These are phyloP conservation scores for Aspergillus taichungensis DNA, from an alignment of 495 filamentous ascomycete genomes.

Conservation along the genomic window DNA sequence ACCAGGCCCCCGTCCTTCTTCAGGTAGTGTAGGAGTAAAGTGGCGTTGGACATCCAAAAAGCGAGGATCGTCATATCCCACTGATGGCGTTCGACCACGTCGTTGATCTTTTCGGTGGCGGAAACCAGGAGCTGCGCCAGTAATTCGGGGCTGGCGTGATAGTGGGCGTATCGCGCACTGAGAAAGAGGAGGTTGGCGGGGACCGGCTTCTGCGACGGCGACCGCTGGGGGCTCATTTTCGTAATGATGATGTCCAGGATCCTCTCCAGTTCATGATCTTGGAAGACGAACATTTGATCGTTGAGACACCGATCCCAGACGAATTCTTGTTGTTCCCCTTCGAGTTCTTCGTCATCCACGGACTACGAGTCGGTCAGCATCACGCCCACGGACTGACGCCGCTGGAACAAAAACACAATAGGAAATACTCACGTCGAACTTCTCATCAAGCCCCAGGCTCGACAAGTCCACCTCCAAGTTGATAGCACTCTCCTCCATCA, in stretches of 20 bases:
- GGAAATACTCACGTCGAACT: conserved; percentile 64
- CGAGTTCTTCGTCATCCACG: conserved; percentile 61
- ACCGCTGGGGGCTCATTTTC: conserved; percentile 94
- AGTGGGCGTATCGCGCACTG: conserved; percentile 91
- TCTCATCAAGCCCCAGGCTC: conserved; percentile 91
- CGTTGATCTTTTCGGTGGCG: conserved; percentile 94
- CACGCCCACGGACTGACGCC: neutral
- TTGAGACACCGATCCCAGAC: conserved; percentile 94
- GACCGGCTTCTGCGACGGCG: conserved; percentile 92
- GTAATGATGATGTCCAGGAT: conserved; percentile 96
- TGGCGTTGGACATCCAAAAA: conserved; percentile 98
- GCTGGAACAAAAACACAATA: conserved; percentile 9
- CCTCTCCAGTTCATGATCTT: conserved; percentile 79
- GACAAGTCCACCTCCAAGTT: conserved; percentile 96
- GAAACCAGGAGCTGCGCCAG: conserved; percentile 69
- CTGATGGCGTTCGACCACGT: conserved; percentile 85
- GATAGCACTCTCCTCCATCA: conserved; percentile 99
- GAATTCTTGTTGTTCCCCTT: conserved; percentile 88
- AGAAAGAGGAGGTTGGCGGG: conserved; percentile 96
- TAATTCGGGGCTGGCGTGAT: conserved; percentile 83
- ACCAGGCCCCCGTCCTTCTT: conserved; percentile 86
- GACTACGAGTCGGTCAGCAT: conserved; percentile 38
- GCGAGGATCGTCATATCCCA: conserved; percentile 99
- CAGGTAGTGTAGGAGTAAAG: conserved; percentile 86
- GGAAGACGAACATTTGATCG: conserved; percentile 99